Conservation (phyloP, 2,329 filamentous ascomycete species). For the Clarireedia sp. region DNA sequence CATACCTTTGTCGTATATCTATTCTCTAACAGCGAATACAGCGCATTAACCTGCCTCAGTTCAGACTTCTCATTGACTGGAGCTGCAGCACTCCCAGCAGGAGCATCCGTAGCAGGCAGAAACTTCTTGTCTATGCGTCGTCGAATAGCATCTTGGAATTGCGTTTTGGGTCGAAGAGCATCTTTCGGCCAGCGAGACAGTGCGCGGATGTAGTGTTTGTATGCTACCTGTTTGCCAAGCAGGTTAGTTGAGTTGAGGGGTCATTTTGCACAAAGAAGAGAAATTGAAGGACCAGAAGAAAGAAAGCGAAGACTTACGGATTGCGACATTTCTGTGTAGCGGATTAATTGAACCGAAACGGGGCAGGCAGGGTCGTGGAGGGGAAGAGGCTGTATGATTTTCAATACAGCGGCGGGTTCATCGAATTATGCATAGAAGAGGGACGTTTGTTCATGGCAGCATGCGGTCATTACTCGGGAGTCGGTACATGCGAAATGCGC, state of each 20-base stretch:
- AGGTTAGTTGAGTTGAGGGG: no score
- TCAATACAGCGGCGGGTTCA: background rate
- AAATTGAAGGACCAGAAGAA: background rate
- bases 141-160: constrained; percentile 50
- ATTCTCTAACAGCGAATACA: constrained; percentile 52
- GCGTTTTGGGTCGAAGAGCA: constrained; percentile 52
- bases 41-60: constrained; percentile 49
- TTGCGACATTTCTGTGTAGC: constrained; percentile 23
- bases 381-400: background rate
- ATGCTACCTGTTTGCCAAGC: constrained; percentile 32
- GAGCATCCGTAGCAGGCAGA: constrained; percentile 13
- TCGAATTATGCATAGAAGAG: no score
- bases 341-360: background rate
- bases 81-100: constrained; percentile 10
- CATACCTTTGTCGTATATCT: constrained; percentile 48
- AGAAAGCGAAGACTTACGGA: constrained; percentile 19
- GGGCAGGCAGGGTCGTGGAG: background rate
- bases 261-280: no score
- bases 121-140: constrained; percentile 35
- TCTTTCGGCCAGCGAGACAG: constrained; percentile 57
- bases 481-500: background rate
- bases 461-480: constrained; percentile 4
- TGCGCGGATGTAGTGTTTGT: constrained; percentile 41
- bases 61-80: constrained; percentile 38
- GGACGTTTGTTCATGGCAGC: no score